Evolutionary conservation across 805 yeast genomes (phyloP).

Genomic region (Metschnikowia henanensis): DNA sequence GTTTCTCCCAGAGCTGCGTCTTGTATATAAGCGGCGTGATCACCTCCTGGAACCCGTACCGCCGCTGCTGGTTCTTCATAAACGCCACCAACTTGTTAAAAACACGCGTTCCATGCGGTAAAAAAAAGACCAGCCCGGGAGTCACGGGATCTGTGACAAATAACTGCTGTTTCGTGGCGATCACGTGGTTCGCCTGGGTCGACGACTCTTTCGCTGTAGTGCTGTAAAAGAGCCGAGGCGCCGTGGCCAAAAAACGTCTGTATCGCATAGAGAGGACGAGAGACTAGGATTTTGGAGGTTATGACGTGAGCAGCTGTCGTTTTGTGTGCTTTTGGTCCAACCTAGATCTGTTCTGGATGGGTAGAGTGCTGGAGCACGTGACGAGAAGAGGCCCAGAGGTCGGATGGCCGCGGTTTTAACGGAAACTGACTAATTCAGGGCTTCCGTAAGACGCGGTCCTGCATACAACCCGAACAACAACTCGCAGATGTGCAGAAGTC

Average conservation of each 20-base stretch:
- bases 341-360: no score
- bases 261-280: background rate
- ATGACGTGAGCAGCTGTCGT: no score
- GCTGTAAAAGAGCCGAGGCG: background rate
- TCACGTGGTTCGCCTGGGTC: slow-evolving; percentile 39
- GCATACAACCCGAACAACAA: background rate
- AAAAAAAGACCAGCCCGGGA: slow-evolving; percentile 90
- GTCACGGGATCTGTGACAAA: slow-evolving; percentile 78
- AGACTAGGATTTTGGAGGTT: background rate
- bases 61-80: slow-evolving; percentile 81
- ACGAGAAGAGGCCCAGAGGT: no score
- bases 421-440: background rate
- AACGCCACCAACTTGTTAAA: slow-evolving; percentile 77
- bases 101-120: slow-evolving; percentile 89
- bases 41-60: slow-evolving; percentile 87
- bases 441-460: background rate
- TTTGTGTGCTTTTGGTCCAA: no score
- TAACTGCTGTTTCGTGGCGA: slow-evolving; percentile 69
- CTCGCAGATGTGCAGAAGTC: background rate
- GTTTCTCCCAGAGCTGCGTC: slow-evolving; percentile 79
- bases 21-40: slow-evolving; percentile 88
- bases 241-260: no score
- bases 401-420: no score
- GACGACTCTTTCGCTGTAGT: slow-evolving; percentile 21
- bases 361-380: no score